Percentiles rank a stretch among this genome's conserved stretches.
Evolutionary conservation across 345 rosid genomes (phyloP).

Genomic region (Brassica nigra): DNA sequence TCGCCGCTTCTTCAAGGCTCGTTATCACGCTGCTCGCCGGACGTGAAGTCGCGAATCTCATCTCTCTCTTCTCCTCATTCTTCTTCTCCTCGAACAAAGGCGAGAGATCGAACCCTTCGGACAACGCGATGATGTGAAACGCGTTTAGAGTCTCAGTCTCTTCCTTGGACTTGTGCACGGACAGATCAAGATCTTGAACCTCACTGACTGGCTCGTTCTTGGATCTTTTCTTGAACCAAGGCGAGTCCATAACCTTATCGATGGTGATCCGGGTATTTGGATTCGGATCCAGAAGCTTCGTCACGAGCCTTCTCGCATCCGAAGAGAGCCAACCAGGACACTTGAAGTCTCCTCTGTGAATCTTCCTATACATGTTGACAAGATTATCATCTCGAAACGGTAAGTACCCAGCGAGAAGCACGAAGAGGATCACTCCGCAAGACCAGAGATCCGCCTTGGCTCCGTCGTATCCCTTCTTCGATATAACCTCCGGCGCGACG

Average conservation of each 20-base stretch:
- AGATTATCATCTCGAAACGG: constrained; percentile 86
- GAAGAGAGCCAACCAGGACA: constrained; percentile 89
- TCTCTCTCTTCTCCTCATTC: constrained; percentile 74
- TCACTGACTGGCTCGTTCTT: constrained; percentile 27
- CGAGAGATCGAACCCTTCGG: constrained; percentile 85
- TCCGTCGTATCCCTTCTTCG: constrained; percentile 84
- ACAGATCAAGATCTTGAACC: constrained; percentile 31
- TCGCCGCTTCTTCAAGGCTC: constrained; percentile 73
- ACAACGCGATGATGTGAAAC: constrained; percentile 81
- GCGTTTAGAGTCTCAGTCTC: constrained; percentile 74
- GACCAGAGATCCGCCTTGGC: constrained; percentile 95
- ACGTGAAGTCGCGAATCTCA: constrained; percentile 76
- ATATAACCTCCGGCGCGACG: constrained; percentile 89
- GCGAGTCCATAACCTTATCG: constrained; percentile 63
- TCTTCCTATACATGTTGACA: constrained; percentile 79
- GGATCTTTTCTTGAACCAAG: constrained; percentile 69
- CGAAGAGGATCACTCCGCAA: constrained; percentile 87
- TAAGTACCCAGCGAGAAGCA: constrained; percentile 81
- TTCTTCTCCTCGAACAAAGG: constrained; percentile 88
- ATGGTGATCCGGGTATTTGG: constrained; percentile 61
- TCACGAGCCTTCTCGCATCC: constrained; percentile 69
- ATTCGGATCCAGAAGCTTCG: constrained; percentile 84
- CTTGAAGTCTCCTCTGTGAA: constrained; percentile 83
- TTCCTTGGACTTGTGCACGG: constrained; percentile 38
- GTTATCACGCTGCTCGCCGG: constrained; percentile 90